Evolutionary conservation across 2,329 filamentous ascomycete species (phyloP).

Genomic region (Grosmannia penicillata): DNA sequence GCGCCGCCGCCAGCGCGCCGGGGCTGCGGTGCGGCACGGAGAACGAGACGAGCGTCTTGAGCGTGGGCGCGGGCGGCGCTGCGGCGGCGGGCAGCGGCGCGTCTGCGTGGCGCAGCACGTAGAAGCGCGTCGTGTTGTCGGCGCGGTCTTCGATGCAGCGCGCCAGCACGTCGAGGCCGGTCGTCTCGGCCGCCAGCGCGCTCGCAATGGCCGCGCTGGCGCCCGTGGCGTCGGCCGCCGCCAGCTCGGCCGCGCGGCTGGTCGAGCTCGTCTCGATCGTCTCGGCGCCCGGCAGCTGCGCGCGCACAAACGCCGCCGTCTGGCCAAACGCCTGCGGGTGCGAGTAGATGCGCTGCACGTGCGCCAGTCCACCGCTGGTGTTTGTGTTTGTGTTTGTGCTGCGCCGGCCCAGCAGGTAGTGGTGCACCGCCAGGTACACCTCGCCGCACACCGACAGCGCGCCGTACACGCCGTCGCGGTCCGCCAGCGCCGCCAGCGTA

Average conservation of each 20-base stretch:
- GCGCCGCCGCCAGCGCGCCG: conserved; percentile 68
- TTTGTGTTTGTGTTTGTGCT: conserved; percentile 2
- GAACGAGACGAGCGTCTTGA: conserved; percentile 71
- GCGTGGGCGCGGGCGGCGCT: background rate
- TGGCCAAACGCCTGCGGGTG: conserved; percentile 86
- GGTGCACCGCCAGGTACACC: conserved; percentile 74
- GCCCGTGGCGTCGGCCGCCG: conserved; percentile 41
- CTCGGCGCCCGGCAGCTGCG: conserved; percentile 57
- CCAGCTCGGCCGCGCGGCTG: conserved; percentile 68
- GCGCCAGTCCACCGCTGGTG: conserved; percentile 23
- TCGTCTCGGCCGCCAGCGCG: conserved; percentile 52
- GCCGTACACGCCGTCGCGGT: conserved; percentile 47
- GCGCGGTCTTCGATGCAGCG: conserved; percentile 55
- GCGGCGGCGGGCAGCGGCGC: background rate
- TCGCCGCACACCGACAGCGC: conserved; percentile 69
- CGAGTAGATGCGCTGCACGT: conserved; percentile 68
- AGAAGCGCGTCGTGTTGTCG: conserved; percentile 69
- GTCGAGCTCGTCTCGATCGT: conserved; percentile 75
- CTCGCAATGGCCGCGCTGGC: conserved; percentile 66
- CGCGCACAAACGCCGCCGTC: conserved; percentile 60
- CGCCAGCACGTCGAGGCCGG: conserved; percentile 55
- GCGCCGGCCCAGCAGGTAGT: conserved; percentile 58
- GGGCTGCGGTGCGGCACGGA: conserved; percentile 63
- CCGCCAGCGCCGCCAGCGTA: conserved; percentile 78
- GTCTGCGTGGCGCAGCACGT: conserved; percentile 37